A percentile compares a stretch with the other conserved stretches of the same genome.
Conservation (phyloP, 495 filamentous ascomycete genomes). For the Aspergillus olivimuriae region DNA sequence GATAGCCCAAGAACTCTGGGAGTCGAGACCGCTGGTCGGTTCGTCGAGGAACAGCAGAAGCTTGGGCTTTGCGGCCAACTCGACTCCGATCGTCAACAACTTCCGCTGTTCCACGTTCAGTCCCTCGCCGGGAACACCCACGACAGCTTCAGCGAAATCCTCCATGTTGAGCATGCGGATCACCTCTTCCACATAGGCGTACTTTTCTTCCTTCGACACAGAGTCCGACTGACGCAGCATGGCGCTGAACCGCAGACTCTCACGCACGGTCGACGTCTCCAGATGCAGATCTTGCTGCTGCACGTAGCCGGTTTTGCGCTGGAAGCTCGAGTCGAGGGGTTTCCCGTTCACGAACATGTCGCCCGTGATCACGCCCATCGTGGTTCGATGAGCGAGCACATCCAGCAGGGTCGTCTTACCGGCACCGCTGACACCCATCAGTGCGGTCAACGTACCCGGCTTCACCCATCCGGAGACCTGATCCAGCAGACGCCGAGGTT, state of each 20-base stretch:
- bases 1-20: slow-evolving; percentile 81
- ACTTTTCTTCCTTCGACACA: slow-evolving; percentile 34
- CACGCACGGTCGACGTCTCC: slow-evolving; percentile 78
- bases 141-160: slow-evolving; percentile 35
- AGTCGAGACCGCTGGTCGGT: slow-evolving; percentile 74
- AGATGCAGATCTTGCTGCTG: slow-evolving; percentile 92
- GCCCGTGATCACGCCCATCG: slow-evolving; percentile 44
- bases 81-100: slow-evolving; percentile 81
- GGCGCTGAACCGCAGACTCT: slow-evolving; percentile 75
- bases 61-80: slow-evolving; percentile 80
- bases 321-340: slow-evolving; percentile 64
- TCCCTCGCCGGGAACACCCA: slow-evolving; percentile 44
- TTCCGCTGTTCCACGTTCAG: slow-evolving; percentile 92
- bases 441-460: slow-evolving; percentile 59
- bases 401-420: slow-evolving; percentile 63
- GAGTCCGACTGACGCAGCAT: slow-evolving; percentile 69
- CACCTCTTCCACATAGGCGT: slow-evolving; percentile 44
- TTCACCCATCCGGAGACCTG: slow-evolving; percentile 61
- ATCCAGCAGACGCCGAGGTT: slow-evolving; percentile 53
- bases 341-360: slow-evolving; percentile 48
- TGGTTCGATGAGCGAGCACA: slow-evolving; percentile 47
- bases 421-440: slow-evolving; percentile 59
- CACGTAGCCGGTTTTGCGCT: slow-evolving; percentile 88
- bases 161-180: slow-evolving; percentile 44
- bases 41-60: slow-evolving; percentile 89